Conservation (phyloP, 1,284 basidiomycete genomes). For the Sanguinoderma infundibulare region DNA sequence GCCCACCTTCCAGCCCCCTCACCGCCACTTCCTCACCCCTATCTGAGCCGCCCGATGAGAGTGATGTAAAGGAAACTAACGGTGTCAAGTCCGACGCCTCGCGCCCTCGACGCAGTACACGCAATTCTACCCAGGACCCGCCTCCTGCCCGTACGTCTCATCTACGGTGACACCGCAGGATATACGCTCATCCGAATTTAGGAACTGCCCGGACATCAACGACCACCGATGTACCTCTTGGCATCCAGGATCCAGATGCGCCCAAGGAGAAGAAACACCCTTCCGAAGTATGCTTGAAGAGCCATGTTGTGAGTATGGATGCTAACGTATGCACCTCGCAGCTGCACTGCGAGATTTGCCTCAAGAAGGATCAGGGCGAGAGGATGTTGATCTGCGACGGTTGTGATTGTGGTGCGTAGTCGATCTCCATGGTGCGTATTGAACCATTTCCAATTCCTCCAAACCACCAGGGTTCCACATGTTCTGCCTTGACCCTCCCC, state of each 20-base stretch:
- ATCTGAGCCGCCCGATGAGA: conserved; percentile 79
- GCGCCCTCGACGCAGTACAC: conserved; percentile 30
- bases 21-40: conserved; percentile 76
- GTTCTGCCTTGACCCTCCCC: conserved; percentile 93
- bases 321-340: conserved; percentile 24
- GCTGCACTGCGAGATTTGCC: conserved; percentile 90
- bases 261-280: conserved; percentile 20
- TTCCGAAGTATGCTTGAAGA: conserved; percentile 28
- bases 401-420: conserved; percentile 86
- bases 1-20: conserved; percentile 72
- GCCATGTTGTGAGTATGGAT: neutral
- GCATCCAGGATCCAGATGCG: conserved; percentile 8
- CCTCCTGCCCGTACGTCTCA: conserved; percentile 26
- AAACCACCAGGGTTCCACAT: conserved; percentile 84
- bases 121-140: conserved; percentile 30
- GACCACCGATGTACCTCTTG: conserved; percentile 14
- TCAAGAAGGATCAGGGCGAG: conserved; percentile 84
- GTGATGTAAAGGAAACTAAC: conserved; percentile 55
- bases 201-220: conserved; percentile 23
- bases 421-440: neutral
- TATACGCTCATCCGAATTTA: conserved; percentile 5
- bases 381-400: conserved; percentile 97
- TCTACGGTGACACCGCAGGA: neutral
- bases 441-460: conserved; percentile 4
- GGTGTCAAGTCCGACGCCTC: conserved; percentile 23